Conservation (phyloP, 768 basidiomycete genomes). For the Piloderma croceum region DNA sequence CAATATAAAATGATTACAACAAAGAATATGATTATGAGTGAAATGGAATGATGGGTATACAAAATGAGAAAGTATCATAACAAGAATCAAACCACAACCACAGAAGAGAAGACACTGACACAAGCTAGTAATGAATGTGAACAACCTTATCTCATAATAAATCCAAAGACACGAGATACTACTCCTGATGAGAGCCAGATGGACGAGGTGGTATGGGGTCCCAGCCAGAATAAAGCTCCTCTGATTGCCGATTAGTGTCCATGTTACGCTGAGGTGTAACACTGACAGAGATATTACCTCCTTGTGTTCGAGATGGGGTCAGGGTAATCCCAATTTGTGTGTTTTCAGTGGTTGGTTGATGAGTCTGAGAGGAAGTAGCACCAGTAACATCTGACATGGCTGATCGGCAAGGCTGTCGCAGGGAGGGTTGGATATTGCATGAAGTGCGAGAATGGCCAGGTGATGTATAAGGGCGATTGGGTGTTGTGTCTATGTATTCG, state of each 20-base stretch:
- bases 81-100: neutral
- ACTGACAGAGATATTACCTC: too few relatives aligned
- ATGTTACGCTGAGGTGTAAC: too few relatives aligned
- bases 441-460: neutral
- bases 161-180: too few relatives aligned
- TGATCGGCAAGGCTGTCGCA: conserved; percentile 1
- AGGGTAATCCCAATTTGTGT: neutral
- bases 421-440: neutral
- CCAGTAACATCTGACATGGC: neutral
- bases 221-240: too few relatives aligned
- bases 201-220: too few relatives aligned
- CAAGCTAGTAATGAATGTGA: neutral
- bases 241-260: too few relatives aligned
- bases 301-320: too few relatives aligned
- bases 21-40: neutral
- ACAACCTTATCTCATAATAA: too few relatives aligned
- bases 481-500: too few relatives aligned
- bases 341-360: neutral
- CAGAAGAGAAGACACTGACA: neutral
- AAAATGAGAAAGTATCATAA: neutral
- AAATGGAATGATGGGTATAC: neutral
- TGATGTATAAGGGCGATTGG: neutral
- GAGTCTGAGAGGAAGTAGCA: neutral
- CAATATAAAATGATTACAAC: neutral
- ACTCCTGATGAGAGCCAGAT: too few relatives aligned